Evolutionary conservation across 257 asterid genomes (phyloP).

Genomic region (Lantana camara): DNA sequence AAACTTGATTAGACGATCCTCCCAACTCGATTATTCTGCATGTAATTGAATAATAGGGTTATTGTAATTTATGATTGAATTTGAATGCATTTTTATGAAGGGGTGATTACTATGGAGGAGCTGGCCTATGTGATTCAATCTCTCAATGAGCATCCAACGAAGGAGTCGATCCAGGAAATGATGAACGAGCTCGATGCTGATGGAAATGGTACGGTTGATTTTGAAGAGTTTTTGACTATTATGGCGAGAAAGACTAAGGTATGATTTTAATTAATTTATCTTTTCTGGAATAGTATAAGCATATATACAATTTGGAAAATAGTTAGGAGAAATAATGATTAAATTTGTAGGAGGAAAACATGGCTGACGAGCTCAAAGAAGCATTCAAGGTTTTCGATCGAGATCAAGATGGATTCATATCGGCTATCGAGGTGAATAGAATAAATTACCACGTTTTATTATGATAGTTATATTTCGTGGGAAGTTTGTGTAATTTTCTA

Average conservation of each 20-base stretch:
- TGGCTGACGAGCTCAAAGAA: constrained; percentile 69
- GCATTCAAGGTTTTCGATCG: constrained; percentile 84
- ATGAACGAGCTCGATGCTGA: constrained; percentile 55
- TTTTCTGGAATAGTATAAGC: too few species aligned
- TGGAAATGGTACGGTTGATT: constrained; percentile 61
- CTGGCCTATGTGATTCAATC: constrained; percentile 60
- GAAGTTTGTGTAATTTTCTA: too few species aligned
- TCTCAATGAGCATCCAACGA: constrained; percentile 67
- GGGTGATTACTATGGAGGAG: constrained; percentile 65
- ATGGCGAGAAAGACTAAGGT: constrained; percentile 76
- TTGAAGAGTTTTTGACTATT: constrained; percentile 63
- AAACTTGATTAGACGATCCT: too few species aligned
- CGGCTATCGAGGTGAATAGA: constrained; percentile 60
- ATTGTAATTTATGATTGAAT: too few species aligned
- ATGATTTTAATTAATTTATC: not conserved
- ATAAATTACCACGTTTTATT: not conserved
- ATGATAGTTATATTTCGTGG: too few species aligned
- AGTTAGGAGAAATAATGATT: not conserved
- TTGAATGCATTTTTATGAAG: constrained; percentile 27
- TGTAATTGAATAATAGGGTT: too few species aligned
- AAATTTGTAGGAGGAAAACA: constrained; percentile 48
- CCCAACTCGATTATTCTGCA: too few species aligned
- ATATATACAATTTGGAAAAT: not conserved
- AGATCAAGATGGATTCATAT: constrained; percentile 89
- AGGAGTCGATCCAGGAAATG: constrained; percentile 69